Evolutionary conservation across 2,329 filamentous ascomycete species (phyloP).

Genomic region (Bertia moriformis): DNA sequence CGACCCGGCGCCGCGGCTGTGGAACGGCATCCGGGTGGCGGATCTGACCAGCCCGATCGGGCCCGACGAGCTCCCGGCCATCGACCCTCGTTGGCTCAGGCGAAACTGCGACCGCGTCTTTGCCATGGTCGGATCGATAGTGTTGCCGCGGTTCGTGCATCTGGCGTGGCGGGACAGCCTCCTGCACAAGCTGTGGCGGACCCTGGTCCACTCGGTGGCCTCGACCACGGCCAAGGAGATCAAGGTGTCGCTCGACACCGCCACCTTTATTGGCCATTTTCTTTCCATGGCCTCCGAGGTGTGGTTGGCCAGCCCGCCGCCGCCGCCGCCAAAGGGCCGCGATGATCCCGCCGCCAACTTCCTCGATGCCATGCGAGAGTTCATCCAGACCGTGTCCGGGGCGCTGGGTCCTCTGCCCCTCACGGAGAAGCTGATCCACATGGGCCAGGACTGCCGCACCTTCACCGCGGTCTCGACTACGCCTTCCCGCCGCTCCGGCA

Average conservation of each 20-base stretch:
- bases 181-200: slow-evolving; percentile 39
- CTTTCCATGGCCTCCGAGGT: slow-evolving; percentile 55
- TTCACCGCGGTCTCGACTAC: slow-evolving; percentile 53
- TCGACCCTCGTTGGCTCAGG: slow-evolving; percentile 80
- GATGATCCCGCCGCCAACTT: slow-evolving; percentile 33
- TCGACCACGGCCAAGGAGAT: slow-evolving; percentile 72
- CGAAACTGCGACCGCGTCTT: slow-evolving; percentile 56
- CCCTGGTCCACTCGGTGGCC: slow-evolving; percentile 46
- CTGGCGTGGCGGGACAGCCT: slow-evolving; percentile 44
- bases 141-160: slow-evolving; percentile 46
- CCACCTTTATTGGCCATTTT: slow-evolving; percentile 61
- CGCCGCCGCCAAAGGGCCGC: slow-evolving; percentile 32
- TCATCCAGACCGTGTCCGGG: slow-evolving; percentile 30
- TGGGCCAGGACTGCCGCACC: slow-evolving; percentile 32
- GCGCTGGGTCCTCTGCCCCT: slow-evolving; percentile 45
- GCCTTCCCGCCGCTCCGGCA: slow-evolving; percentile 39
- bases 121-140: slow-evolving; percentile 38
- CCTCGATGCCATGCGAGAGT: slow-evolving; percentile 34
- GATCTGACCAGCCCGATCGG: slow-evolving; percentile 40
- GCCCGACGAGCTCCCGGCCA: slow-evolving; percentile 63
- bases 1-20: slow-evolving; percentile 43
- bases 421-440: slow-evolving; percentile 41
- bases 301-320: slow-evolving; percentile 46
- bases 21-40: slow-evolving; percentile 61
- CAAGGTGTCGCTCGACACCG: slow-evolving; percentile 71